phyloP scores from a whole-genome alignment of 495 filamentous ascomycete genomes.

The Antarctomyces pellizariae region DNA sequence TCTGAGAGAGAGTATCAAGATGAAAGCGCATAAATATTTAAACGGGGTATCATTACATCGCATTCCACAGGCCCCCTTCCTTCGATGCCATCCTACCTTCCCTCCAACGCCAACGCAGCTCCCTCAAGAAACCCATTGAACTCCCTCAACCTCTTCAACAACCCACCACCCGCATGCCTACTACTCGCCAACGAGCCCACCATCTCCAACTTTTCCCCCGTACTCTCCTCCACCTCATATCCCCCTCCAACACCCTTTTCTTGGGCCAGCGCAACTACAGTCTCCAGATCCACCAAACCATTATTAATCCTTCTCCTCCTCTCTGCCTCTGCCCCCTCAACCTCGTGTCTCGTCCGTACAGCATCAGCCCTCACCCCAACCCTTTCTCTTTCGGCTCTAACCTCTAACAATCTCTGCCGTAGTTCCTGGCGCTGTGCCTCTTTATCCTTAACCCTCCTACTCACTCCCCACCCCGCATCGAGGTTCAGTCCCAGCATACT shows the following conservation, averaged over 20 bases:
- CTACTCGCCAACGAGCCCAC: too few relatives aligned
- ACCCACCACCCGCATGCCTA: slow-evolving; percentile 20
- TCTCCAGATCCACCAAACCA: too few relatives aligned
- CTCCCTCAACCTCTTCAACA: slow-evolving; percentile 26
- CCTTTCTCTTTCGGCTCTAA: slow-evolving; percentile 39
- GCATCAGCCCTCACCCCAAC: slow-evolving; percentile 47
- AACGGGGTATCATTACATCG: too few relatives aligned
- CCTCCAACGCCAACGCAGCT: slow-evolving; percentile 23
- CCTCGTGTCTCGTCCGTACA: slow-evolving; percentile 34
- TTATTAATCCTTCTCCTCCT: too few relatives aligned
- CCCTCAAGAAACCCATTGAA: slow-evolving; percentile 33
- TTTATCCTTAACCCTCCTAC: slow-evolving; percentile 33
- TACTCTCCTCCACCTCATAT: too few relatives aligned
- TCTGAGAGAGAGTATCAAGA: too few relatives aligned
- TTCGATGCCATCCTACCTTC: too few relatives aligned
- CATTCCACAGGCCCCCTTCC: too few relatives aligned
- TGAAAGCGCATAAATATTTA: too few relatives aligned
- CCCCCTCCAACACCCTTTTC: too few relatives aligned
- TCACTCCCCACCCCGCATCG: slow-evolving; percentile 39
- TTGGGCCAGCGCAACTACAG: too few relatives aligned
- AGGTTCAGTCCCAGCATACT: slow-evolving; percentile 26
- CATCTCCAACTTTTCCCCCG: too few relatives aligned
- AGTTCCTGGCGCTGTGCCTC: slow-evolving; percentile 42
- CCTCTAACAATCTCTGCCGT: slow-evolving; percentile 35
- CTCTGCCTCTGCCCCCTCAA: slow-evolving; percentile 20